phyloP scores from a whole-genome alignment of 2,329 filamentous ascomycete genomes.

The Fusarium piperis region DNA sequence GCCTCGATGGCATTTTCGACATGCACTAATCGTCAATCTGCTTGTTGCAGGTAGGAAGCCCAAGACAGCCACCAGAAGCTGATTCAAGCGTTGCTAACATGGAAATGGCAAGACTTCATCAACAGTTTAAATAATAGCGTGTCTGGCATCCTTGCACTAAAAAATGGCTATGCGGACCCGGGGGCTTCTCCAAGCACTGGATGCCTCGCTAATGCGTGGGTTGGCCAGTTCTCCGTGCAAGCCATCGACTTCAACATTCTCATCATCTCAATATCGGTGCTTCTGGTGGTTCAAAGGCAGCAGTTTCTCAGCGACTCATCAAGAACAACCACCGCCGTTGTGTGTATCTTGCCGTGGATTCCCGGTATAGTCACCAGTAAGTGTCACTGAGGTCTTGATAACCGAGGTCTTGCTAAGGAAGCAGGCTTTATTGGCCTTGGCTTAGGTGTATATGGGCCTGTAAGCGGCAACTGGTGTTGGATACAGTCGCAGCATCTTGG shows the following conservation, averaged over 20 bases:
- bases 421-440: not conserved
- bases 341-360: not conserved
- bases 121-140: not conserved
- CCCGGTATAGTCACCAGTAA: not conserved
- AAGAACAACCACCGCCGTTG: not conserved
- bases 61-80: not conserved
- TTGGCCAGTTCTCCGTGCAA: conserved; percentile 2
- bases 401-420: not conserved
- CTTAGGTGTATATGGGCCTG: not conserved
- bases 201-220: not conserved
- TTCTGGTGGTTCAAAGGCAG: not conserved
- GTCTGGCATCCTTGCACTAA: not conserved
- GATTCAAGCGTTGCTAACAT: not conserved
- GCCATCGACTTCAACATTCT: conserved; percentile 1
- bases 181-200: not conserved
- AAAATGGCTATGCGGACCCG: not conserved
- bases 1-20: not conserved
- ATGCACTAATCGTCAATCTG: not conserved
- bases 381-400: not conserved
- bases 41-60: not conserved
- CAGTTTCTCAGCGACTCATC: not conserved
- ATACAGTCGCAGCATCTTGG: not conserved
- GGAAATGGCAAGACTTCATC: not conserved
- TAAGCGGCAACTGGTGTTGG: conserved; percentile 10
- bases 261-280: not conserved